A percentile compares a stretch with the other conserved stretches of the same genome.
Conservation (phyloP, 371 early-diverging fungal species). For the Mucor piriformis region DNA sequence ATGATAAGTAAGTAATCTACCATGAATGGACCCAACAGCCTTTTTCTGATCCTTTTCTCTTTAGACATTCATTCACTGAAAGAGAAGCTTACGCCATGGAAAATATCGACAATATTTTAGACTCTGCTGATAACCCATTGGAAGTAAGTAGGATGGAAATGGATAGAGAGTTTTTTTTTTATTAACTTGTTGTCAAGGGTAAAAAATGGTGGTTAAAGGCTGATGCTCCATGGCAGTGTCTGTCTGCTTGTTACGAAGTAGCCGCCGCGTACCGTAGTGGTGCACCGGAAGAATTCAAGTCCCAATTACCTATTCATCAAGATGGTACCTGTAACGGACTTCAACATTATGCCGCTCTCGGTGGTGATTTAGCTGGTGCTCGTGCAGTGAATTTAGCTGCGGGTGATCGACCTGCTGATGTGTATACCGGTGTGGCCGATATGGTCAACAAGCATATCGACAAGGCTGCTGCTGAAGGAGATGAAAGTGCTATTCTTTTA, state of each 20-base stretch:
- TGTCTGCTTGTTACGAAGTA: constrained; percentile 90
- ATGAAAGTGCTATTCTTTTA: constrained; percentile 59
- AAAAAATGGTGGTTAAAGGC: constrained; percentile 91
- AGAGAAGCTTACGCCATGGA: constrained; percentile 77
- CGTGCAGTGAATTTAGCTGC: constrained; percentile 89
- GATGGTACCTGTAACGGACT: constrained; percentile 99
- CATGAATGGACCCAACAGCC: too few relatives aligned
- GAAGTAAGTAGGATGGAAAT: constrained; percentile 18
- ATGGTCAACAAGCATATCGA: constrained; percentile 74
- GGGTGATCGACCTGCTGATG: constrained; percentile 89
- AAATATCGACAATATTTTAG: constrained; percentile 76
- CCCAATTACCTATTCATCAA: constrained; percentile 91
- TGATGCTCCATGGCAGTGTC: constrained; percentile 94
- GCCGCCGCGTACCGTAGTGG: constrained; percentile 77
- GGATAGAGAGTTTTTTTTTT: not conserved
- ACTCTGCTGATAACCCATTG: constrained; percentile 85
- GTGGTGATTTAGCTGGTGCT: constrained; percentile 93
- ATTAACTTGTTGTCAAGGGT: constrained; percentile 53
- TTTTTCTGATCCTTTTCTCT: constrained; percentile 4
- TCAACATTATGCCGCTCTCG: constrained; percentile 98
- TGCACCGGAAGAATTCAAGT: constrained; percentile 72
- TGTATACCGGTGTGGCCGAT: constrained; percentile 90
- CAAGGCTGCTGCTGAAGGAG: constrained; percentile 63
- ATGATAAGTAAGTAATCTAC: constrained; percentile 72
- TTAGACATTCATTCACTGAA: constrained; percentile 78